Percentiles rank a stretch among this genome's conserved stretches.
These are phyloP conservation scores for Pythium folliculosum DNA, from an alignment of 352 stramenopile species.

Conservation along the genomic window DNA sequence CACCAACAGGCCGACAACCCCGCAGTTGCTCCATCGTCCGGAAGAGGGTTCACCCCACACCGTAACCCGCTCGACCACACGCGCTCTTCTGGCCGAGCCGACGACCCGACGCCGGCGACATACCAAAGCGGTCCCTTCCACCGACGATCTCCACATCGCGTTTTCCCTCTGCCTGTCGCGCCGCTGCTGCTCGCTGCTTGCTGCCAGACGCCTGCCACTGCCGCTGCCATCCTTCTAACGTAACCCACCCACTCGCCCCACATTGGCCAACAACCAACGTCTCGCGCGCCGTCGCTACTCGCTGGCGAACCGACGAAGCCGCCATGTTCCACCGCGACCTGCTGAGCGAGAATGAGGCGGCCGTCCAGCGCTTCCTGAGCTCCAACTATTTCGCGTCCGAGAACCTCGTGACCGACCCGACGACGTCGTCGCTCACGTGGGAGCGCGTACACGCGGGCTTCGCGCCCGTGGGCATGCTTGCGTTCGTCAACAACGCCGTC, in stretches of 20 bases:
- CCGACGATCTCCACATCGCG: neutral
- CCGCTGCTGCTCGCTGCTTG: too few relatives aligned
- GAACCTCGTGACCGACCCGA: conserved; percentile 24
- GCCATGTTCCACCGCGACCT: conserved; percentile 22
- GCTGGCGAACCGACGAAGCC: neutral
- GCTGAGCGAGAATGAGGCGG: conserved; percentile 22
- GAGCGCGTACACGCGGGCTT: conserved; percentile 24
- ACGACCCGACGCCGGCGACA: neutral
- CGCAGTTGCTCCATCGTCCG: neutral
- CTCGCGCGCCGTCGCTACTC: conserved; percentile 1
- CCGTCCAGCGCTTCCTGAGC: conserved; percentile 25
- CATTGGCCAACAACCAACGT: neutral
- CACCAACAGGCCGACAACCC: too few relatives aligned
- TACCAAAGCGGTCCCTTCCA: neutral
- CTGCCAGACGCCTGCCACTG: too few relatives aligned
- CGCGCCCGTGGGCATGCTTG: conserved; percentile 22
- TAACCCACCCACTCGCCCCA: neutral
- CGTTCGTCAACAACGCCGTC: conserved; percentile 24
- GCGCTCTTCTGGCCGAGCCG: neutral
- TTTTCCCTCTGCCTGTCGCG: neutral
- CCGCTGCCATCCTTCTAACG: neutral
- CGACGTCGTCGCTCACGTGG: conserved; percentile 25
- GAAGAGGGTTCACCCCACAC: neutral
- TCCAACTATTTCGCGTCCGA: conserved; percentile 29
- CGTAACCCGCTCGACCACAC: neutral